Evolutionary conservation across 208 protist genomes (phyloP).

Genomic region (Perkinsela sp.): DNA sequence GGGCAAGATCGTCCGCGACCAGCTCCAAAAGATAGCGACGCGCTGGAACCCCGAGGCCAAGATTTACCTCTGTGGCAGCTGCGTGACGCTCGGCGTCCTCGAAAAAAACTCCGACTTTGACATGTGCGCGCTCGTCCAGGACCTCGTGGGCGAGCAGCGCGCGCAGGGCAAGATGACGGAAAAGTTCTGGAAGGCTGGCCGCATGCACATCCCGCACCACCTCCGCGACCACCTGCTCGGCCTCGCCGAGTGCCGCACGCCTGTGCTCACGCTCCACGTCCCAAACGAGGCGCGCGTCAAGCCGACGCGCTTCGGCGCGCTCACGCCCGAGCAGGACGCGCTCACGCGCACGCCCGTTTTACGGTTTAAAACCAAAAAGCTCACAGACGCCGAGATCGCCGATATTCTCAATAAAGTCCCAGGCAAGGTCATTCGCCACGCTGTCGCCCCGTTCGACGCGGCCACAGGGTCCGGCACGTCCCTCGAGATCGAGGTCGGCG

Average conservation of each 20-base stretch:
- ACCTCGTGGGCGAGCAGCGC: slow-evolving; percentile 35
- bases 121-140: slow-evolving; percentile 57
- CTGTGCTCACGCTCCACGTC: slow-evolving; percentile 42
- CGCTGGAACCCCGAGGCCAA: slow-evolving; percentile 64
- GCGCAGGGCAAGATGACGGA: slow-evolving; percentile 47
- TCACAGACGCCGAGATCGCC: slow-evolving; percentile 30
- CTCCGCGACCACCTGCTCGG: slow-evolving; percentile 27
- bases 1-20: slow-evolving; percentile 32
- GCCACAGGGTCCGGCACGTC: slow-evolving; percentile 39
- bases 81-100: slow-evolving; percentile 59
- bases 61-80: slow-evolving; percentile 48
- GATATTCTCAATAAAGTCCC: slow-evolving; percentile 46
- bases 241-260: slow-evolving; percentile 42
- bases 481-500: slow-evolving; percentile 36
- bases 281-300: slow-evolving; percentile 46
- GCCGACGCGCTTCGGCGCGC: slow-evolving; percentile 26
- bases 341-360: slow-evolving; percentile 41
- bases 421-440: slow-evolving; percentile 21
- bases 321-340: slow-evolving; percentile 46
- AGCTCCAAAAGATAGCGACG: slow-evolving; percentile 39
- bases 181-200: slow-evolving; percentile 52
- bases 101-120: slow-evolving; percentile 63
- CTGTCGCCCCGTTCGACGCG: slow-evolving; percentile 41
- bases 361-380: slow-evolving; percentile 28
- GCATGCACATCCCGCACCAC: slow-evolving; percentile 50